Evolutionary conservation across 179 eudicot species (phyloP), one percentile per base, ranked within the genome.

Genomic region (Silene coronaria): DNA sequence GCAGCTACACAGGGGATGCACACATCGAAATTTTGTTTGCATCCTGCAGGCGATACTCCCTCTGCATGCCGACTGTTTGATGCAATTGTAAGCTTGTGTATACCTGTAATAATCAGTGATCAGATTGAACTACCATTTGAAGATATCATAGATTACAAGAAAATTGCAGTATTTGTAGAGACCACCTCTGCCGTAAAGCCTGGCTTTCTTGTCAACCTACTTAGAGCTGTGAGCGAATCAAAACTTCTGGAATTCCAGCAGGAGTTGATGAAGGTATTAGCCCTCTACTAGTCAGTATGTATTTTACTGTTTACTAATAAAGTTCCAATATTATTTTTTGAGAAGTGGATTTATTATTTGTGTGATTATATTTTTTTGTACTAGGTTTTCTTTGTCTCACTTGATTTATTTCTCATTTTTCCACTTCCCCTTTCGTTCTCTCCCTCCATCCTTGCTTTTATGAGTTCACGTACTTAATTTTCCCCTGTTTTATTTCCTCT

Each of bases 1-100:
- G 83, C 81, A 76, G 97, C 97, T 76, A 82, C 93, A 26, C 92
- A 88, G 70, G 97, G 97, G 71, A 92, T 92, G 97, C 97, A 92
- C 76, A 79, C 93, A 4, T 92, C 97, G 28, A 92, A 87, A 75
- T 92, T 92, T 76, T 92, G 97, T 81, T 86, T 92, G 76, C 97
- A 92, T 84, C 97, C 93, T 42, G 97, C 97, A 76, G 97, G 97
- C 63, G 97, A 92, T 82, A 92, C 97, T 66, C 97, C 97, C 66
- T 92, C 97, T 36, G 96, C 97, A 17, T 90, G 96, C 78, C 85
- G 97, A 67, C 89, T 92, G 23, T 92, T 92, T 83, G 97, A 92
- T 89, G 97, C 97, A 65, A 87, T 92, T 80, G 97, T 92, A 76
- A 92, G 97, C 87, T 77, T 92, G 79, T 92, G 97, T 84, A 72